Evolutionary conservation across 2,329 filamentous ascomycete genomes (phyloP).

Genomic region (Nemania sp.): DNA sequence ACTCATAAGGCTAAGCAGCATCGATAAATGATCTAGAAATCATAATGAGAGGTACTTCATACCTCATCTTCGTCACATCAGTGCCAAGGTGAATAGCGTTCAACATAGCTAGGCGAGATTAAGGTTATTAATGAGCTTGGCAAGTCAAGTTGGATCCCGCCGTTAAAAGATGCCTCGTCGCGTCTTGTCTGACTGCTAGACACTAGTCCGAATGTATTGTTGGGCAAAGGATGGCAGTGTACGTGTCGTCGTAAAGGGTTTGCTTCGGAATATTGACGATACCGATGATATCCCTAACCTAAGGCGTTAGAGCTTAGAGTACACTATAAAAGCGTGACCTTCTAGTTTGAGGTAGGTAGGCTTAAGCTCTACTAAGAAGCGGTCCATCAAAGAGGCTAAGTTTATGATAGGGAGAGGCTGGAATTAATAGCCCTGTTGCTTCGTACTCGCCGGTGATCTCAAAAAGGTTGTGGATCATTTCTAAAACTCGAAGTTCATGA

Average conservation of each 20-base stretch:
- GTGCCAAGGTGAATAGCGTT: background rate
- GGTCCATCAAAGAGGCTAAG: no score
- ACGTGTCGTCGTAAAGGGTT: background rate
- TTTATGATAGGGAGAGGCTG: no score
- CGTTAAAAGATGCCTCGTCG: constrained; percentile 3
- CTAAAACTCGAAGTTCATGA: background rate
- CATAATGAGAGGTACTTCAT: background rate
- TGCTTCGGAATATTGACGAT: background rate
- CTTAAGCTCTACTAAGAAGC: constrained; percentile 2
- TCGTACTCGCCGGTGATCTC: background rate
- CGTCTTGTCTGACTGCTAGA: background rate
- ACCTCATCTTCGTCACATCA: background rate
- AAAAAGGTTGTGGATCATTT: background rate
- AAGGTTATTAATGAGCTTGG: constrained; percentile 18
- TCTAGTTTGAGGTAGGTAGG: constrained; percentile 9
- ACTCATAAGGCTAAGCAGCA: background rate
- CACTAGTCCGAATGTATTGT: constrained; percentile 11
- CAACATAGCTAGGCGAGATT: constrained; percentile 1
- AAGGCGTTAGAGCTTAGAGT: background rate
- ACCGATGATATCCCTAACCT: background rate
- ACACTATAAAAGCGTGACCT: constrained; percentile 1
- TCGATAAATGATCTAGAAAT: background rate
- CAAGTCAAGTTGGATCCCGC: constrained; percentile 9
- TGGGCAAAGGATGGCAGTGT: background rate
- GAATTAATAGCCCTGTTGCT: background rate